phyloP scores from a whole-genome alignment of 257 asterid species.

The Dorcoceras hygrometricum region DNA sequence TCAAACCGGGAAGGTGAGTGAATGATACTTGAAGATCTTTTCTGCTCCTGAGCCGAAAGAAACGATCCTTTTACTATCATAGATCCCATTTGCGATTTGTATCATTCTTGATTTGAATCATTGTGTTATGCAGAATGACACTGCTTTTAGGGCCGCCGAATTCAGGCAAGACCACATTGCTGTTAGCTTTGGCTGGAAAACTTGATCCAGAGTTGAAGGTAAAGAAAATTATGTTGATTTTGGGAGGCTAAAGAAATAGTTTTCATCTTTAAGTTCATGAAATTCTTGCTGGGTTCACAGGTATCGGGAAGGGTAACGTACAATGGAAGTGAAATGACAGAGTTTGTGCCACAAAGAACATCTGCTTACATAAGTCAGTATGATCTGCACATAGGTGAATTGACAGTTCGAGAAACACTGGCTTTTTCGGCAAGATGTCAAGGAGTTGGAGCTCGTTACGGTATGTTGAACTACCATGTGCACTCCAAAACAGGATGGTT shows the following conservation, averaged over 20 bases:
- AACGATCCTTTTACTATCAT: no score
- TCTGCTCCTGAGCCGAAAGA: no score
- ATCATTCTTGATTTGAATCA: background rate
- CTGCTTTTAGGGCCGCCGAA: constrained; percentile 90
- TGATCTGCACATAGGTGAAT: constrained; percentile 81
- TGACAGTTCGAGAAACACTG: constrained; percentile 89
- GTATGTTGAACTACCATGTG: constrained; percentile 30
- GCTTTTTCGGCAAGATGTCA: constrained; percentile 95
- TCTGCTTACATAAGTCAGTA: constrained; percentile 87
- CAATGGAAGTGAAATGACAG: constrained; percentile 68
- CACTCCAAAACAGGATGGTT: background rate
- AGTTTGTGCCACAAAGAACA: constrained; percentile 89
- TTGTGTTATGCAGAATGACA: constrained; percentile 52
- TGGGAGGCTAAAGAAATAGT: background rate
- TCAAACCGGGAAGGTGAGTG: constrained; percentile 79
- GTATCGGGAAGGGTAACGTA: constrained; percentile 71
- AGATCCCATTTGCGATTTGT: background rate
- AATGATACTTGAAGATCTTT: background rate
- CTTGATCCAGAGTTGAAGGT: constrained; percentile 66
- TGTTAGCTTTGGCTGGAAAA: constrained; percentile 86
- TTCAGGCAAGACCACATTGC: constrained; percentile 85
- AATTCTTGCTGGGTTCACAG: constrained; percentile 28
- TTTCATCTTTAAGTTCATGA: background rate
- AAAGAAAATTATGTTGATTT: constrained; percentile 22
- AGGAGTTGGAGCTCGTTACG: constrained; percentile 83